Evolutionary conservation across 345 rosid species (phyloP), one percentile per base, ranked within the genome.

Genomic region (Lepidium sativum): DNA sequence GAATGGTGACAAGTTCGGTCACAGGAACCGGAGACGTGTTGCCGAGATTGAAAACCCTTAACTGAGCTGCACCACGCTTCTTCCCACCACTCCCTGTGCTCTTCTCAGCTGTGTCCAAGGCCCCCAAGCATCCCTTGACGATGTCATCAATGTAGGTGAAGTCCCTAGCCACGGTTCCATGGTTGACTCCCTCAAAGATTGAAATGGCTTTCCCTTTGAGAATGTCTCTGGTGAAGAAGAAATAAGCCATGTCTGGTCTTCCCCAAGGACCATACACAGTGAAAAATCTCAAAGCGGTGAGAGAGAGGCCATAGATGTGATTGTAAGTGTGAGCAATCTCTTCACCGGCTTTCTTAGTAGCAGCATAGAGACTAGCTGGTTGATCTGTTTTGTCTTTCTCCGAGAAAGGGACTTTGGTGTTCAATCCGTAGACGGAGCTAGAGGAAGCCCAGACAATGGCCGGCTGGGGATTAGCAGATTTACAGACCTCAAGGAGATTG

Each of bases 1-100:
- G 74, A 29, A 89, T 89, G 65, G 71, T 77, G 10, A 89, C 97
- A 4, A 89, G 94, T 57, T 87, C 78, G 0, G 73, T 42, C 43
- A 92, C 98, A 0, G 95, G 96, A 7, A 92, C 90, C 0, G 98
- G 97, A 0, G 98, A 89, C 1, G 98, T 89, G 45, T 92, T 92
- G 59, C 97, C 98, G 59, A 92, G 77, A 69, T 89, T 92, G 67
- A 77, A 92, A 29, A 92, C 91, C 75, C 98, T 78, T 71, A 92
- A 74, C 60, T 92, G 97, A 8, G 97, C 98, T 0, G 90, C 78
- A 8, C 83, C 79, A 37, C 79, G 87, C 86, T 89, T 92, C 86
- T 86, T 92, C 41, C 97, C 98, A 21, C 94, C 94, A 33, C 80
- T 89, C 5, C 97, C 97, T 0, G 94, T 89, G 78, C 97, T 92